Conservation (phyloP, 768 basidiomycete genomes). For the Boletales sp. region DNA sequence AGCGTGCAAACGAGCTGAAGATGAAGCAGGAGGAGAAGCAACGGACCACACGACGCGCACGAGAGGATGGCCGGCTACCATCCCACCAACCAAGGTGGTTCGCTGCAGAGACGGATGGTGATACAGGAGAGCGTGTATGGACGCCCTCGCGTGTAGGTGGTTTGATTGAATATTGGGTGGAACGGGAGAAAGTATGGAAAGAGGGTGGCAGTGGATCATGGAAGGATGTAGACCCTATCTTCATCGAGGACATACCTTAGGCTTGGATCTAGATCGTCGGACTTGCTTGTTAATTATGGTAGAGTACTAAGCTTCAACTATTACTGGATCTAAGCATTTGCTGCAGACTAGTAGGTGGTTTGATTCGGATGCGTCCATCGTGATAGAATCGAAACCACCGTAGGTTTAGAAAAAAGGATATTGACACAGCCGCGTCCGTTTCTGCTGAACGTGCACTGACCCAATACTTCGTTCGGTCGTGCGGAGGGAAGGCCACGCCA, state of each 20-base stretch:
- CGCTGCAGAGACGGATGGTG: constrained; percentile 71
- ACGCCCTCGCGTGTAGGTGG: constrained; percentile 52
- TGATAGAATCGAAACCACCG: too few species aligned
- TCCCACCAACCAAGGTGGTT: constrained; percentile 89
- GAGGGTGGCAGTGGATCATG: constrained; percentile 38
- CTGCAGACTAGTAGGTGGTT: too few species aligned
- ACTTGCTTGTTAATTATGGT: background rate
- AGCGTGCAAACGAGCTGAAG: constrained; percentile 79
- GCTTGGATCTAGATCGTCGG: background rate
- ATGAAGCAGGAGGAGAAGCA: constrained; percentile 81
- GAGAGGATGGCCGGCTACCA: constrained; percentile 72
- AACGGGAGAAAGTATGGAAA: constrained; percentile 64
- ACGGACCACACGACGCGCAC: constrained; percentile 56
- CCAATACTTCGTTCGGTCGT: too few species aligned
- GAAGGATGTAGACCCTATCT: constrained; percentile 77
- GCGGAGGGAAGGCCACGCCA: too few species aligned
- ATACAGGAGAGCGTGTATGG: constrained; percentile 92
- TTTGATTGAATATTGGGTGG: constrained; percentile 78
- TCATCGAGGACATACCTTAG: constrained; percentile 55
- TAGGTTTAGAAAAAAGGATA: too few species aligned
- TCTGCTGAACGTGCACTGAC: too few species aligned
- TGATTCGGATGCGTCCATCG: too few species aligned
- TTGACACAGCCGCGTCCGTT: too few species aligned
- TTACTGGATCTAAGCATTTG: too few species aligned
- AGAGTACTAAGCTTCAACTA: too few species aligned